These are phyloP conservation scores for Alternaria sp. DNA, from an alignment of 2,329 filamentous ascomycete genomes.

Conservation along the genomic window DNA sequence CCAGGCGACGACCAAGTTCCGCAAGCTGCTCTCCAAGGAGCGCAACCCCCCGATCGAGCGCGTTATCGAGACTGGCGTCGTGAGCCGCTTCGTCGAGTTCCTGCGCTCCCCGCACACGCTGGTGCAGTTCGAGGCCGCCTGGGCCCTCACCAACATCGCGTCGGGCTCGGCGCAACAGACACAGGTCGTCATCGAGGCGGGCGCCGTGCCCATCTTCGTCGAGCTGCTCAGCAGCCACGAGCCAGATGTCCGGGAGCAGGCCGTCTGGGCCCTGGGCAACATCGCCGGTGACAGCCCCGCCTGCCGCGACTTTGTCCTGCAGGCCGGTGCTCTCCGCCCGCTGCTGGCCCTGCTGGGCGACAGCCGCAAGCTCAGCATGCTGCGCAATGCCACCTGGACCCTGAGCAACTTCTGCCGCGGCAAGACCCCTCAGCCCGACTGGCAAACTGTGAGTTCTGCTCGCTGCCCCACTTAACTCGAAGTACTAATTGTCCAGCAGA, in stretches of 20 bases:
- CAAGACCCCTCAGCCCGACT: constrained; percentile 98
- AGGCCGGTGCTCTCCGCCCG: constrained; percentile 88
- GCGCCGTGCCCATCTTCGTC: constrained; percentile 97
- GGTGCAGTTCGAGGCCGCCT: constrained; percentile 98
- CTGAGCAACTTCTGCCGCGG: constrained; percentile 99
- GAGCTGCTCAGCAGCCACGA: constrained; percentile 94
- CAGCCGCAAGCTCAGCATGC: constrained; percentile 98
- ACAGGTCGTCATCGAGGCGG: constrained; percentile 97
- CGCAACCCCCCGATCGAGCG: constrained; percentile 98
- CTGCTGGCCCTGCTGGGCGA: constrained; percentile 89
- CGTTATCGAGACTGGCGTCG: constrained; percentile 98
- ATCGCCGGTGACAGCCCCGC: constrained; percentile 98
- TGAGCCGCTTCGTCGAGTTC: constrained; percentile 97
- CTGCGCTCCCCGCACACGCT: constrained; percentile 96
- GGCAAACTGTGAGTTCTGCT: constrained; percentile 77
- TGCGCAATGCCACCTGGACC: constrained; percentile 98
- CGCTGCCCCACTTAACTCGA: neutral
- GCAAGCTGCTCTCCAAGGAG: constrained; percentile 97
- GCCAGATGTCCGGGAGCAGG: constrained; percentile 96
- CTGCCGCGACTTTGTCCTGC: constrained; percentile 95
- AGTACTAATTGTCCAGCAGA: constrained; percentile 61
- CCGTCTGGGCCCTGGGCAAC: constrained; percentile 97
- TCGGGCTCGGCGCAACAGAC: constrained; percentile 97
- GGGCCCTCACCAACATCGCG: constrained; percentile 99
- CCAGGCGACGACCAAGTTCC: constrained; percentile 95